These are phyloP conservation scores for Sporodiniella umbellata DNA, from an alignment of 371 early-diverging fungal species.

Conservation along the genomic window DNA sequence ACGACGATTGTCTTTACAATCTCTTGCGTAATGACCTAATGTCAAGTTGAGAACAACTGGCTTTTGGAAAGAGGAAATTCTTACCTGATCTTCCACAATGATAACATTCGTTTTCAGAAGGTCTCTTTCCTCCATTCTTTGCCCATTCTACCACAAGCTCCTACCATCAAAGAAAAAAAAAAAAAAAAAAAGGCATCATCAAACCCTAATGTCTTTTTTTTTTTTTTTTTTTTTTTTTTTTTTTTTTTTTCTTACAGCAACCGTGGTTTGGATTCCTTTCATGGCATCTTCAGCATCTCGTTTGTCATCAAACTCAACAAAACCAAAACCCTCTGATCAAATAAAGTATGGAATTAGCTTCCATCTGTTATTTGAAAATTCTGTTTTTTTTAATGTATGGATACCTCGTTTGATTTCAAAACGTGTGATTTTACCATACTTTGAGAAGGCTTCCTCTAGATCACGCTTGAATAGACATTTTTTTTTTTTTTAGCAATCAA, in stretches of 20 bases:
- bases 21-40: slow-evolving; percentile 75
- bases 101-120: slow-evolving; percentile 62
- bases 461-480: slow-evolving; percentile 44
- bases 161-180: slow-evolving; percentile 7
- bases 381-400: background rate
- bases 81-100: slow-evolving; percentile 63
- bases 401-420: slow-evolving; percentile 64
- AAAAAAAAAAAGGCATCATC: too few relatives aligned
- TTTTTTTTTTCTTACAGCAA: slow-evolving; percentile 24
- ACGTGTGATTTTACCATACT: slow-evolving; percentile 73
- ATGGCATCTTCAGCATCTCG: slow-evolving; percentile 74
- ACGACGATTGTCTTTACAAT: slow-evolving; percentile 52
- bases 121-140: slow-evolving; percentile 54
- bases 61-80: too few relatives aligned
- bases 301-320: slow-evolving; percentile 70
- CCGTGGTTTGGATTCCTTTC: slow-evolving; percentile 50
- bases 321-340: slow-evolving; percentile 66
- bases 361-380: background rate
- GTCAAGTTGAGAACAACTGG: too few relatives aligned
- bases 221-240: too few relatives aligned
- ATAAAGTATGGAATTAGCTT: too few relatives aligned
- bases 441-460: slow-evolving; percentile 69
- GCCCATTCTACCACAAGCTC: slow-evolving; percentile 62
- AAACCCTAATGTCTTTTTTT: too few relatives aligned
- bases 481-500: too few relatives aligned